phyloP scores from a whole-genome alignment of 2,329 filamentous ascomycete species.

The Verticillium isaacii region DNA sequence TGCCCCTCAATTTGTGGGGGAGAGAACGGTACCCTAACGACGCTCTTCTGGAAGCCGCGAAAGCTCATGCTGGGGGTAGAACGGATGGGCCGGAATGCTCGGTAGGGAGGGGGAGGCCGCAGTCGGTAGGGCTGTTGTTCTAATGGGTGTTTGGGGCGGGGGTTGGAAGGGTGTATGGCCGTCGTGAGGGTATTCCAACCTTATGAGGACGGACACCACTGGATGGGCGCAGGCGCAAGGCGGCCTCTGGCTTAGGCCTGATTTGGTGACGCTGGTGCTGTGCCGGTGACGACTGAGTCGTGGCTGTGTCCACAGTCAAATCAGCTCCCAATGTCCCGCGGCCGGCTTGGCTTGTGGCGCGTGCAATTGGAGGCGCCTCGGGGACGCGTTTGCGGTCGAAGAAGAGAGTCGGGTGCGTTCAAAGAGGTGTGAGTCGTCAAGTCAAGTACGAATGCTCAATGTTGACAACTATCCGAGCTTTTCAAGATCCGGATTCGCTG shows the following conservation, averaged over 20 bases:
- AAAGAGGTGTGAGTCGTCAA: background rate
- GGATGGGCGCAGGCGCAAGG: background rate
- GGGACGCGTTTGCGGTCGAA: background rate
- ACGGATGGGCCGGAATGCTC: conserved; percentile 6
- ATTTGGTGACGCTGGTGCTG: conserved; percentile 1
- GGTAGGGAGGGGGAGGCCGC: conserved; percentile 3
- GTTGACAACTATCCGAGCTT: no score
- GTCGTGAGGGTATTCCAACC: conserved; percentile 12
- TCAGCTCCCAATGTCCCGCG: background rate
- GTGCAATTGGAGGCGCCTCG: background rate
- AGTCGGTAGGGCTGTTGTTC: conserved; percentile 4
- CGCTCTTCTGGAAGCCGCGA: conserved; percentile 89
- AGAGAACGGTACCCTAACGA: conserved; percentile 64
- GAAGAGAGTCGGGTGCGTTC: background rate
- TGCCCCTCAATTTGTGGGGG: conserved; percentile 17
- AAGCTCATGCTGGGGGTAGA: conserved; percentile 74
- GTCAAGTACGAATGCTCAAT: background rate
- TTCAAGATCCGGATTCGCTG: no score
- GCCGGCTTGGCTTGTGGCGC: conserved; percentile 7
- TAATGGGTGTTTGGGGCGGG: conserved; percentile 1
- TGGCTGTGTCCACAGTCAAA: conserved; percentile 8
- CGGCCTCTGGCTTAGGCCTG: background rate
- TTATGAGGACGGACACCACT: conserved; percentile 6
- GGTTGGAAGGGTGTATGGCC: conserved; percentile 8
- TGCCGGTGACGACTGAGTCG: conserved; percentile 10